Evolutionary conservation across 495 filamentous ascomycete genomes (phyloP).

Genomic region (Pseudevernia furfuracea): DNA sequence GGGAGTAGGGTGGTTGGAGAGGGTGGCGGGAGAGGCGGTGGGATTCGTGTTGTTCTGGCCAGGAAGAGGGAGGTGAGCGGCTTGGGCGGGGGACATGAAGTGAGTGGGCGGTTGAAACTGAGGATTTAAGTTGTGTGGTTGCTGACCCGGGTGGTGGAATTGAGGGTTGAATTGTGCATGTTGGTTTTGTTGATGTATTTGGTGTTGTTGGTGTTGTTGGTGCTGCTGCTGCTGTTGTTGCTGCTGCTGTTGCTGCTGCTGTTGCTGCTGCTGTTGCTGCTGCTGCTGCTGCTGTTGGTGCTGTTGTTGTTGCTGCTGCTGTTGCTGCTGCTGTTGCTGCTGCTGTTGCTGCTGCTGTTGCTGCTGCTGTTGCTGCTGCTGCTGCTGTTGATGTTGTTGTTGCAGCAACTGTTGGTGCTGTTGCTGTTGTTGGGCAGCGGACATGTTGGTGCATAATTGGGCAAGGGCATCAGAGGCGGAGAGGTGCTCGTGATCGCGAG

Average conservation of each 20-base stretch:
- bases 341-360: constrained; percentile 9
- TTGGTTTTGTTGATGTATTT: constrained; percentile 31
- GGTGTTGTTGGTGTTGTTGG: constrained; percentile 37
- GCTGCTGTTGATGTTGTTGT: no score
- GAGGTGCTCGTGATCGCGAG: constrained; percentile 49
- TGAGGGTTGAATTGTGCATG: constrained; percentile 20
- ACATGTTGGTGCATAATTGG: constrained; percentile 45
- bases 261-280: constrained; percentile 29
- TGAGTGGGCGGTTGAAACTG: constrained; percentile 29
- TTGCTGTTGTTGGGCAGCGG: constrained; percentile 22
- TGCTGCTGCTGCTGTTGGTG: constrained; percentile 38
- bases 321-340: constrained; percentile 12
- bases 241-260: constrained; percentile 8
- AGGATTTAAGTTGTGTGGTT: constrained; percentile 6
- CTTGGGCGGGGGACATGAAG: constrained; percentile 44
- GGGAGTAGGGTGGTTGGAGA: constrained; percentile 23
- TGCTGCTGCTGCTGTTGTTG: constrained; percentile 14
- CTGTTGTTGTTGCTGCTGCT: constrained; percentile 17
- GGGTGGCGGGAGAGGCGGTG: constrained; percentile 37
- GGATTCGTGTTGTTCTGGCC: constrained; percentile 37
- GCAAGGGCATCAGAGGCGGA: constrained; percentile 55
- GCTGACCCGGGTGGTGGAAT: constrained; percentile 16
- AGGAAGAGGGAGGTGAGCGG: constrained; percentile 43
- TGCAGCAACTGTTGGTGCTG: constrained; percentile 36
- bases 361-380: constrained; percentile 32